Percentiles rank a stretch among this genome's conserved stretches.
Evolutionary conservation across 768 basidiomycete species (phyloP).

Genomic region (Calocybe gangraenosa): DNA sequence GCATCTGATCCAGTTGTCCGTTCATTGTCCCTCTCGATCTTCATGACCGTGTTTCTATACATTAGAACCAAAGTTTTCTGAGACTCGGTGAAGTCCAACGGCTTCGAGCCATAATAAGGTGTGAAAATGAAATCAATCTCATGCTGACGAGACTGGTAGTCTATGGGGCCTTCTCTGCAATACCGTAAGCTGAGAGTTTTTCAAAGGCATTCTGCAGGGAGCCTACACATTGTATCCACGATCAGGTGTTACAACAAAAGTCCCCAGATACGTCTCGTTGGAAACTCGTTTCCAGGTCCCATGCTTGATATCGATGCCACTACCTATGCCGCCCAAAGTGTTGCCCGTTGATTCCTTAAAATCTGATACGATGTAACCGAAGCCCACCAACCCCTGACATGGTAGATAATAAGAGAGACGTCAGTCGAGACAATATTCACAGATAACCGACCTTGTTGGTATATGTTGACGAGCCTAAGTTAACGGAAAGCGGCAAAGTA

Average conservation of each 20-base stretch:
- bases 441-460: conserved; percentile 10
- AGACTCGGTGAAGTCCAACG: conserved; percentile 45
- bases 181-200: too few species aligned
- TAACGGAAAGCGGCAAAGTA: conserved; percentile 5
- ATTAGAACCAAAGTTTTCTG: conserved; percentile 47
- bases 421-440: neutral
- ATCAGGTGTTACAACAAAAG: conserved; percentile 50
- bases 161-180: conserved; percentile 49
- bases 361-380: conserved; percentile 58
- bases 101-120: conserved; percentile 45
- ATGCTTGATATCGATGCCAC: conserved; percentile 53
- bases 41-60: conserved; percentile 47
- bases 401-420: neutral
- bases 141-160: conserved; percentile 61
- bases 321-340: conserved; percentile 60
- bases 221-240: conserved; percentile 57
- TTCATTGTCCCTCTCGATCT: conserved; percentile 40
- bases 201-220: too few species aligned
- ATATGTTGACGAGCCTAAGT: conserved; percentile 12
- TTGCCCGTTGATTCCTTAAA: conserved; percentile 54
- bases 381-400: conserved; percentile 59
- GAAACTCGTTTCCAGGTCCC: conserved; percentile 35
- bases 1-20: conserved; percentile 59
- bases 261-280: conserved; percentile 40
- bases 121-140: conserved; percentile 52